phyloP scores from a whole-genome alignment of 2,329 filamentous ascomycete genomes.

The Hysterium pulicare region DNA sequence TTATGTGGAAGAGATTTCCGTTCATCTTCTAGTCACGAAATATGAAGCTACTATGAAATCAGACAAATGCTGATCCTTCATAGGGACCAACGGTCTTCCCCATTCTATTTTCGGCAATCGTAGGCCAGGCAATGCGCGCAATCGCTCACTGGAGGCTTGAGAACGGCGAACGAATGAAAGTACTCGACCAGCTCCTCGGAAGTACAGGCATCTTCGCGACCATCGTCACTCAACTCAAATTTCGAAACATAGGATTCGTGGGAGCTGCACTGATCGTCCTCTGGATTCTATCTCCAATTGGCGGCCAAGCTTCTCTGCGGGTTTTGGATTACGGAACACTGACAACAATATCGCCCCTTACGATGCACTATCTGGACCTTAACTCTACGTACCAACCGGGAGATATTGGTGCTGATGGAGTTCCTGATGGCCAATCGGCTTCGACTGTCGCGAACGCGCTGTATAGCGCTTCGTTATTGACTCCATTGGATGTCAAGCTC shows the following conservation, averaged over 20 bases:
- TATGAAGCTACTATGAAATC: too few relatives aligned
- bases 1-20: too few relatives aligned
- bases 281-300: conserved; percentile 10
- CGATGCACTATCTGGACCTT: background rate
- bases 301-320: conserved; percentile 11
- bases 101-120: conserved; percentile 12
- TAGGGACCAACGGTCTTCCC: conserved; percentile 13
- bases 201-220: conserved; percentile 10
- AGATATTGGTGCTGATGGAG: background rate
- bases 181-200: conserved; percentile 13
- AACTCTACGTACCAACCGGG: background rate
- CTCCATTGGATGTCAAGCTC: conserved; percentile 4
- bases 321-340: conserved; percentile 7
- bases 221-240: conserved; percentile 10
- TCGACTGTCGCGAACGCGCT: background rate
- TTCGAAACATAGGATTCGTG: conserved; percentile 7
- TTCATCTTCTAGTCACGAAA: too few relatives aligned
- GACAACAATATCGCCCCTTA: background rate
- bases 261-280: conserved; percentile 7
- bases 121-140: conserved; percentile 11
- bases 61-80: background rate
- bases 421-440: background rate
- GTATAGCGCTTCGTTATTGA: conserved; percentile 2
- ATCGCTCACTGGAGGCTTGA: conserved; percentile 13
- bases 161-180: conserved; percentile 10